Conservation (phyloP, 306 rosid genomes). For the Gillenia trifoliata region DNA sequence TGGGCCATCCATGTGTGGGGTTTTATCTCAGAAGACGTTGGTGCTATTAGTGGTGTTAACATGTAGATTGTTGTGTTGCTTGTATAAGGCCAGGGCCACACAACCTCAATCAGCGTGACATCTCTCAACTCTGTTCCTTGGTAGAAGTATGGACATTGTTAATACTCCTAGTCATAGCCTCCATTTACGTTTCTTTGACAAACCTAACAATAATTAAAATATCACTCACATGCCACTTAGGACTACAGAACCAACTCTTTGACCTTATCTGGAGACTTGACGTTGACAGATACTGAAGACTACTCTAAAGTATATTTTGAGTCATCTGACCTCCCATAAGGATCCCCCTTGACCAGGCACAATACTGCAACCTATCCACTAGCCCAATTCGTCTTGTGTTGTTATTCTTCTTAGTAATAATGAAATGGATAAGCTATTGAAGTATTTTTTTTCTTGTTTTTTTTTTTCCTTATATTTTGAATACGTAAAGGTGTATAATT, state of each 20-base stretch:
- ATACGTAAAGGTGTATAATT: not conserved
- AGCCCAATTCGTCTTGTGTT: not conserved
- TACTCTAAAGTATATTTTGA: not conserved
- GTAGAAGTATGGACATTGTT: not conserved
- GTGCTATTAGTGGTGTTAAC: too few species aligned
- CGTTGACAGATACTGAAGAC: not conserved
- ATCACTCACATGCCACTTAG: not conserved
- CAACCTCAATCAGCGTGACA: not conserved
- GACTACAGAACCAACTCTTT: not conserved
- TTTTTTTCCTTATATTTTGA: not conserved
- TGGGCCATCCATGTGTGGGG: too few species aligned
- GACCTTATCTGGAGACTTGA: not conserved
- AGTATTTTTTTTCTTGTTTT: not conserved
- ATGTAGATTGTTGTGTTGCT: too few species aligned
- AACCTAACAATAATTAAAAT: too few species aligned
- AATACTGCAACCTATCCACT: not conserved
- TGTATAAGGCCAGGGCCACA: too few species aligned
- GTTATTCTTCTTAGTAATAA: not conserved
- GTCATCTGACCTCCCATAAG: not conserved
- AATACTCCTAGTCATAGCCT: not conserved
- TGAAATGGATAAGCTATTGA: not conserved
- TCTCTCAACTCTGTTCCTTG: not conserved
- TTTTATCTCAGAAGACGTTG: too few species aligned
- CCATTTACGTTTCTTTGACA: not conserved
- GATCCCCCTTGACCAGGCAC: not conserved